Conservation (phyloP, 2,329 filamentous ascomycete species). For the Fusarium odoratissimum region DNA sequence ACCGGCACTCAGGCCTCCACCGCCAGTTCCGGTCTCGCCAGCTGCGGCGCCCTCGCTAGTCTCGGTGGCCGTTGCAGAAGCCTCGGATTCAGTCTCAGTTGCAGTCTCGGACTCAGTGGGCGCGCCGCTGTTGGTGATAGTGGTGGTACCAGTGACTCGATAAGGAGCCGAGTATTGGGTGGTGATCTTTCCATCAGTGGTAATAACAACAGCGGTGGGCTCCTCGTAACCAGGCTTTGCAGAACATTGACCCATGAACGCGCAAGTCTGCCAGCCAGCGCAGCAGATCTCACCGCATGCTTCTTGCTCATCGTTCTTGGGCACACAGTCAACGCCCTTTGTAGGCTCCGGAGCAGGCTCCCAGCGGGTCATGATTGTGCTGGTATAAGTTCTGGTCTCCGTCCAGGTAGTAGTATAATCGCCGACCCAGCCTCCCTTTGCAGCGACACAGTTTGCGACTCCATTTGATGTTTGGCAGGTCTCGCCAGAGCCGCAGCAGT, state of each 20-base stretch:
- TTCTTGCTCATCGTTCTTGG: constrained; percentile 64
- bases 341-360: constrained; percentile 58
- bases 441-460: constrained; percentile 62
- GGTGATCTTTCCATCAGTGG: constrained; percentile 60
- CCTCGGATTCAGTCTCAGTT: constrained; percentile 63
- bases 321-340: constrained; percentile 61
- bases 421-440: constrained; percentile 48
- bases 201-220: constrained; percentile 57
- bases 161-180: constrained; percentile 65
- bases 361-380: constrained; percentile 65
- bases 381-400: constrained; percentile 69
- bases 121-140: constrained; percentile 63
- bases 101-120: constrained; percentile 61
- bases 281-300: constrained; percentile 79
- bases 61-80: constrained; percentile 62
- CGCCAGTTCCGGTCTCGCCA: constrained; percentile 48
- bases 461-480: constrained; percentile 63
- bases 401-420: constrained; percentile 70
- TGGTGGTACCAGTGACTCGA: constrained; percentile 67
- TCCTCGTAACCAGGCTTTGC: constrained; percentile 62
- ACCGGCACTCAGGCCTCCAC: constrained; percentile 70
- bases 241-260: constrained; percentile 66
- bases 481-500: constrained; percentile 64
- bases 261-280: constrained; percentile 75
- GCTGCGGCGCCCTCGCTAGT: constrained; percentile 51